A percentile compares a stretch with the other conserved stretches of the same genome.
Conservation (phyloP, 148 eudicot species). For the Diospyros kaki region DNA sequence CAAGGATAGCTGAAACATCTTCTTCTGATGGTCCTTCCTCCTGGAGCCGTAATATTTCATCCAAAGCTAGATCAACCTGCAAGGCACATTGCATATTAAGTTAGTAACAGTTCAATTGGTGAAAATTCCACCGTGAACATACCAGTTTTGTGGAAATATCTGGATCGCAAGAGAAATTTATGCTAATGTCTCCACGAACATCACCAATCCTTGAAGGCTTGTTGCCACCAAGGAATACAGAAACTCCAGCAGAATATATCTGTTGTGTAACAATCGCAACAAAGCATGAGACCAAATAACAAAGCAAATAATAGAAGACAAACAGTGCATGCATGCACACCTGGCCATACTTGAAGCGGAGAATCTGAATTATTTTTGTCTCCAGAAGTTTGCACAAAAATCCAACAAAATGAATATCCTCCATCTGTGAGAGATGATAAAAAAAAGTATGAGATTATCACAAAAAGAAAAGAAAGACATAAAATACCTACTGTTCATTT, state of each 20-base stretch:
- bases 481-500: not conserved
- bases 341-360: conserved; percentile 93
- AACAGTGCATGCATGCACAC: conserved; percentile 25
- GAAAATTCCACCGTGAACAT: conserved; percentile 11
- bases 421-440: conserved; percentile 39
- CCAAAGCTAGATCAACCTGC: conserved; percentile 80
- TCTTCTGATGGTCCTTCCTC: conserved; percentile 77
- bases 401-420: conserved; percentile 75
- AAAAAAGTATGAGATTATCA: not conserved
- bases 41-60: conserved; percentile 71
- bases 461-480: not conserved
- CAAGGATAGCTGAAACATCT: conserved; percentile 73
- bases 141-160: conserved; percentile 69
- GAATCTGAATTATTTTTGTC: conserved; percentile 80
- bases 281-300: conserved; percentile 14
- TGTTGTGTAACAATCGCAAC: conserved; percentile 22
- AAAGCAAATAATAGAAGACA: conserved; percentile 6
- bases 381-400: conserved; percentile 86
- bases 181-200: conserved; percentile 78
- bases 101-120: not conserved
- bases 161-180: conserved; percentile 87
- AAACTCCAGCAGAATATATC: conserved; percentile 87
- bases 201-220: conserved; percentile 82
- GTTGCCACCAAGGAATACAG: conserved; percentile 90
- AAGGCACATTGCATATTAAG: conserved; percentile 10